Percentiles rank a stretch among this genome's conserved stretches.
Evolutionary conservation across 768 basidiomycete genomes (phyloP).

Genomic region (Hydnomerulius pinastri): DNA sequence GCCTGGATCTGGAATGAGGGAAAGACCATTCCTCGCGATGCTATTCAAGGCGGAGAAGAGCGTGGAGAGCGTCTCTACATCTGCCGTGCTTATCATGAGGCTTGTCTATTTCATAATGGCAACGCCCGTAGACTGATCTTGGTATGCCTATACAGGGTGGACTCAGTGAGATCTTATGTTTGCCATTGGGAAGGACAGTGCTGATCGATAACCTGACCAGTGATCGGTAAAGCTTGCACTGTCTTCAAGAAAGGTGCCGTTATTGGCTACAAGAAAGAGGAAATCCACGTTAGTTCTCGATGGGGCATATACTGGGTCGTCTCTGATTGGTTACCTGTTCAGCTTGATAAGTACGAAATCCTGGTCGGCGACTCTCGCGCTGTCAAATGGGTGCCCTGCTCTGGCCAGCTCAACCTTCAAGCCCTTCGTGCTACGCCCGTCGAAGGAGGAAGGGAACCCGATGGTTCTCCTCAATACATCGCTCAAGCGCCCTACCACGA

Average conservation of each 20-base stretch:
- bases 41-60: slow-evolving; percentile 60
- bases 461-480: slow-evolving; percentile 62
- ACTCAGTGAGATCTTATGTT: slow-evolving; percentile 42
- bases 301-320: background rate
- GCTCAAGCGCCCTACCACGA: slow-evolving; percentile 56
- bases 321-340: slow-evolving; percentile 1
- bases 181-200: background rate
- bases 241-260: slow-evolving; percentile 62
- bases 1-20: slow-evolving; percentile 67
- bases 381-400: slow-evolving; percentile 56
- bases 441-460: slow-evolving; percentile 65
- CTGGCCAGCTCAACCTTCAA: slow-evolving; percentile 46
- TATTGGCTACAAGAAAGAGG: slow-evolving; percentile 61
- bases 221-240: slow-evolving; percentile 64
- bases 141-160: slow-evolving; percentile 43
- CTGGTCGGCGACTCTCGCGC: slow-evolving; percentile 63
- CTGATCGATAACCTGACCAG: slow-evolving; percentile 34
- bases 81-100: slow-evolving; percentile 60
- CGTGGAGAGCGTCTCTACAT: slow-evolving; percentile 55
- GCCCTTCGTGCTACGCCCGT: slow-evolving; percentile 53
- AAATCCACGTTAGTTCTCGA: slow-evolving; percentile 51
- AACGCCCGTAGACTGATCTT: slow-evolving; percentile 3
- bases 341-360: slow-evolving; percentile 67
- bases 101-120: slow-evolving; percentile 26
- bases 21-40: slow-evolving; percentile 56